These are phyloP conservation scores for Candida quercuum DNA, from an alignment of 805 yeast species.

Conservation along the genomic window DNA sequence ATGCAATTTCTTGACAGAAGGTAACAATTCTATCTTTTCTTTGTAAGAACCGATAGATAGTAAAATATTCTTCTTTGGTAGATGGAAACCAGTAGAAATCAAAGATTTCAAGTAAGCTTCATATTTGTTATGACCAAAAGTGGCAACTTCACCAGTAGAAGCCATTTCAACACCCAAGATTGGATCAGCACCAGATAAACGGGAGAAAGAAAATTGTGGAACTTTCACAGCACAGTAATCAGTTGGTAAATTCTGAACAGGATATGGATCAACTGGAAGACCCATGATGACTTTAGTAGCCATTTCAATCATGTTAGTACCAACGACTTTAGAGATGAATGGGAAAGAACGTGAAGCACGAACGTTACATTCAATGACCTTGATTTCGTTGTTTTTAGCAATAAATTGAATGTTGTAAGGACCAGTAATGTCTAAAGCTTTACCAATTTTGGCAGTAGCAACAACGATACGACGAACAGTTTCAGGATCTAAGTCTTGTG, in stretches of 20 bases:
- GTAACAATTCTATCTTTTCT: conserved; percentile 90
- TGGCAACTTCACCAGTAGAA: conserved; percentile 97
- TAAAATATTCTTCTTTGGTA: conserved; percentile 92
- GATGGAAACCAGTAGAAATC: conserved; percentile 89
- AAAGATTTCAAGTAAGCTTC: conserved; percentile 96
- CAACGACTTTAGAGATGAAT: conserved; percentile 94
- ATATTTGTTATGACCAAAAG: conserved; percentile 92
- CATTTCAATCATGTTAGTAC: conserved; percentile 93
- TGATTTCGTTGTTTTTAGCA: conserved; percentile 91
- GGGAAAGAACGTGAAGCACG: conserved; percentile 99
- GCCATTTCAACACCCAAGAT: conserved; percentile 99
- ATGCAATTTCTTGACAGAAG: conserved; percentile 73
- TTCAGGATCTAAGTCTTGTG: conserved; percentile 90
- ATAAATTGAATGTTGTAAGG: conserved; percentile 97
- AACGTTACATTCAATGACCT: conserved; percentile 97
- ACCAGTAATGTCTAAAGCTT: conserved; percentile 93
- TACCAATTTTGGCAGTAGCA: conserved; percentile 94
- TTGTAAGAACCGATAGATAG: conserved; percentile 94
- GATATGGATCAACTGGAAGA: conserved; percentile 82
- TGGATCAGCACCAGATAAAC: conserved; percentile 97
- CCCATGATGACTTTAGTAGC: conserved; percentile 96
- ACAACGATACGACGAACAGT: conserved; percentile 87
- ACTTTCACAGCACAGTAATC: conserved; percentile 95
- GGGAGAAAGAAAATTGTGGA: conserved; percentile 95
- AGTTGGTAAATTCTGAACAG: conserved; percentile 81